phyloP scores from a whole-genome alignment of 805 yeast genomes.

The Saturnispora sanitii region DNA sequence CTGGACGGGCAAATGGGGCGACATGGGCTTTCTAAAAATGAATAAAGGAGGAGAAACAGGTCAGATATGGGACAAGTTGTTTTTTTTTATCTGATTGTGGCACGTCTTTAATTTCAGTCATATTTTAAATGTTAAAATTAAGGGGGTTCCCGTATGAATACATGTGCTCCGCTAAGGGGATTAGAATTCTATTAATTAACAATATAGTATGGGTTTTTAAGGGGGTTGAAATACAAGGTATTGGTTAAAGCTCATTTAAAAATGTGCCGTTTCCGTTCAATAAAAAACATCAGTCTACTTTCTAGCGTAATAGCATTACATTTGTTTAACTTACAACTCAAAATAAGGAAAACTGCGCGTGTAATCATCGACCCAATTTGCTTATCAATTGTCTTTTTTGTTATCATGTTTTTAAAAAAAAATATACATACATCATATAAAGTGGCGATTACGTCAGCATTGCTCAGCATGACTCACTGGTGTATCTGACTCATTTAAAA shows the following conservation, averaged over 20 bases:
- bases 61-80: conserved; percentile 6
- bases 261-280: too few species aligned
- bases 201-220: too few species aligned
- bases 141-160: too few species aligned
- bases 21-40: background rate
- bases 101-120: background rate
- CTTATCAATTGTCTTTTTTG: background rate
- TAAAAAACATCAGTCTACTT: too few species aligned
- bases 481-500: background rate
- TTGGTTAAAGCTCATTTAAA: too few species aligned
- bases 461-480: background rate
- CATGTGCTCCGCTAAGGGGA: background rate
- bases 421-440: too few species aligned
- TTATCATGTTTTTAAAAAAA: background rate
- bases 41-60: background rate
- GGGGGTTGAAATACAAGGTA: too few species aligned
- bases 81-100: background rate
- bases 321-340: too few species aligned
- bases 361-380: background rate
- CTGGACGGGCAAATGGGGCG: conserved; percentile 7
- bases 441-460: background rate
- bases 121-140: too few species aligned
- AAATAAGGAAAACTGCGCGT: background rate
- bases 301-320: too few species aligned
- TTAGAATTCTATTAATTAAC: too few species aligned